These are phyloP conservation scores for Russula dissimulans DNA, from an alignment of 768 basidiomycete genomes.

Conservation along the genomic window DNA sequence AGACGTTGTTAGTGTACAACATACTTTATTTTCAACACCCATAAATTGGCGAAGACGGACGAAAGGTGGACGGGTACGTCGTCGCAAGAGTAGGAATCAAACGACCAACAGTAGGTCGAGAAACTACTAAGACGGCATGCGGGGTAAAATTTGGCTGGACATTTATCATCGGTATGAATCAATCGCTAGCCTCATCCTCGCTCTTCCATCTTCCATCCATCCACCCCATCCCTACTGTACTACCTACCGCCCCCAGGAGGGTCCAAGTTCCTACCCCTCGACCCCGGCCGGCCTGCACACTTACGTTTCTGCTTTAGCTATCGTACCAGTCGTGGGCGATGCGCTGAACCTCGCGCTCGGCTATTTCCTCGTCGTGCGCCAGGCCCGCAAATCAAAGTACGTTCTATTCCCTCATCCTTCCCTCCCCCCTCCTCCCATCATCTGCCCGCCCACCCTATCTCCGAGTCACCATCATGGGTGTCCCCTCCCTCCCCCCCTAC, in stretches of 20 bases:
- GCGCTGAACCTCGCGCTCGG: constrained; percentile 53
- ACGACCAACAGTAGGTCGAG: constrained; percentile 2
- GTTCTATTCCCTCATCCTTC: constrained; percentile 18
- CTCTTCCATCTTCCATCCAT: too few species aligned
- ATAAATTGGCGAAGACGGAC: constrained; percentile 1
- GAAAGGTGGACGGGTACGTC: background rate
- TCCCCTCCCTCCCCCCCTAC: background rate
- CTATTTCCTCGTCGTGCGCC: constrained; percentile 68
- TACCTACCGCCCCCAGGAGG: too few species aligned
- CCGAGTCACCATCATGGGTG: background rate
- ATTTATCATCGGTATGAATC: constrained; percentile 49
- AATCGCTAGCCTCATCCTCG: too few species aligned
- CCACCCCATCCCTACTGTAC: too few species aligned
- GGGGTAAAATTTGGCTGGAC: constrained; percentile 85
- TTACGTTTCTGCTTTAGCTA: constrained; percentile 28
- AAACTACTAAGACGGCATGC: constrained; percentile 26
- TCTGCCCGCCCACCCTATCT: background rate
- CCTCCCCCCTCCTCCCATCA: background rate
- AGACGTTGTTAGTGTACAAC: background rate
- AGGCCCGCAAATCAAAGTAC: constrained; percentile 63
- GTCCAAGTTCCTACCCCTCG: too few species aligned
- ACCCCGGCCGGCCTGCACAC: background rate
- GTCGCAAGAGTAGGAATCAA: background rate
- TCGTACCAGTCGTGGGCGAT: constrained; percentile 65
- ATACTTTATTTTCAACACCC: constrained; percentile 11